Conservation (phyloP, 2,329 filamentous ascomycete species). For the Pseudogymnoascus sp. region DNA sequence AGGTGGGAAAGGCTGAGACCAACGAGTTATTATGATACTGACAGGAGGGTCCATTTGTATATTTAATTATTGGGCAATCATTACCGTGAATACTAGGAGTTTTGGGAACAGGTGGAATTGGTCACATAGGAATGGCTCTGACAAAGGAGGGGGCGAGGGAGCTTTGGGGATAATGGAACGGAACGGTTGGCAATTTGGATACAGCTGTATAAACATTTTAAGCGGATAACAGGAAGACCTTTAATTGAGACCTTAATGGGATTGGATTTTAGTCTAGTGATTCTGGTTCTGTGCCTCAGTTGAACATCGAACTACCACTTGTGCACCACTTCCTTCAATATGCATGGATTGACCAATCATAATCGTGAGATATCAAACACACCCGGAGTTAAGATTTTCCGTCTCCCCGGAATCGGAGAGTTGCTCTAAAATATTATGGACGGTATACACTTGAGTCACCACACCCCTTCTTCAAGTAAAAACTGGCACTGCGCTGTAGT, state of each 20-base stretch:
- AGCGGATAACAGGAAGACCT: not conserved
- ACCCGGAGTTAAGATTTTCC: not conserved
- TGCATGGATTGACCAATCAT: not conserved
- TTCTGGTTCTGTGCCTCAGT: not conserved
- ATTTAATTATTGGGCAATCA: conserved; percentile 2
- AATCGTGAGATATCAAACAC: not conserved
- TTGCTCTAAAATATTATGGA: conserved; percentile 5
- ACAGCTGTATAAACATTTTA: not conserved
- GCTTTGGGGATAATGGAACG: not conserved
- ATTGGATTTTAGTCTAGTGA: not conserved
- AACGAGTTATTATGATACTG: conserved; percentile 5
- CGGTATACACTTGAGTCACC: not conserved
- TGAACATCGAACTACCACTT: not conserved
- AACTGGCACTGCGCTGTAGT: not conserved
- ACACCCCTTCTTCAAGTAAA: not conserved
- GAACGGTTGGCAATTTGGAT: conserved; percentile 1
- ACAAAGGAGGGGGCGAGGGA: not conserved
- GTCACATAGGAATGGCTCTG: not conserved
- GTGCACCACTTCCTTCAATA: not conserved
- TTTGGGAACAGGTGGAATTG: not conserved
- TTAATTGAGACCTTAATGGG: not conserved
- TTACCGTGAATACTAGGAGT: not conserved
- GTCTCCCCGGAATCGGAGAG: not conserved
- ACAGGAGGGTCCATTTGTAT: not conserved
- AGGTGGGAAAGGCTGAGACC: not conserved